phyloP scores from a whole-genome alignment of 257 asterid genomes.

The Voacanga thouarsii region DNA sequence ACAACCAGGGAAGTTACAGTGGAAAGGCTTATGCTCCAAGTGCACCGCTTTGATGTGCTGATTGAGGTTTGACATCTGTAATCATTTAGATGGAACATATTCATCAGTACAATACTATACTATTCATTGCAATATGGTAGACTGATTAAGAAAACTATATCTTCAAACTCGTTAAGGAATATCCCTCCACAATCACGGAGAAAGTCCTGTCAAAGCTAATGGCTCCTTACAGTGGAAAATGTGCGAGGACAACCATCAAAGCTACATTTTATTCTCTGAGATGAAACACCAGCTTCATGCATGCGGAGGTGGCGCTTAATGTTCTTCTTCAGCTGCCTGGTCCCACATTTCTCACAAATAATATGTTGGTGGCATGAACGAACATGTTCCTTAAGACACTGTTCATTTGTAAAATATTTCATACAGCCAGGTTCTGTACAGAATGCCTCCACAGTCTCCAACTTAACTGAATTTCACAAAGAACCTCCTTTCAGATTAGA shows the following conservation, averaged over 20 bases:
- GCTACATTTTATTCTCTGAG: slow-evolving; percentile 51
- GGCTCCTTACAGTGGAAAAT: slow-evolving; percentile 59
- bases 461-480: slow-evolving; percentile 53
- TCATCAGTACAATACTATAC: not conserved
- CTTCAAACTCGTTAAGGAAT: not conserved
- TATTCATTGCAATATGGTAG: not conserved
- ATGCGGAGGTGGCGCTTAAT: slow-evolving; percentile 72
- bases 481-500: not conserved
- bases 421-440: slow-evolving; percentile 84
- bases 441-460: slow-evolving; percentile 67
- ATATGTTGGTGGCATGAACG: slow-evolving; percentile 60
- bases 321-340: slow-evolving; percentile 75
- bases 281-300: slow-evolving; percentile 46
- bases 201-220: not conserved
- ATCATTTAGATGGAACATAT: not conserved
- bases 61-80: slow-evolving; percentile 69
- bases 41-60: slow-evolving; percentile 81
- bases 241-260: slow-evolving; percentile 49
- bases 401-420: slow-evolving; percentile 67
- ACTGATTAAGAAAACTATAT: not conserved
- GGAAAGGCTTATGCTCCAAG: slow-evolving; percentile 52
- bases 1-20: slow-evolving; percentile 63
- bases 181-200: not conserved
- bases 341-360: slow-evolving; percentile 69
- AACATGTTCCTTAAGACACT: slow-evolving; percentile 75